phyloP scores from a whole-genome alignment of 805 yeast genomes.

The Pichia phayaonensis region DNA sequence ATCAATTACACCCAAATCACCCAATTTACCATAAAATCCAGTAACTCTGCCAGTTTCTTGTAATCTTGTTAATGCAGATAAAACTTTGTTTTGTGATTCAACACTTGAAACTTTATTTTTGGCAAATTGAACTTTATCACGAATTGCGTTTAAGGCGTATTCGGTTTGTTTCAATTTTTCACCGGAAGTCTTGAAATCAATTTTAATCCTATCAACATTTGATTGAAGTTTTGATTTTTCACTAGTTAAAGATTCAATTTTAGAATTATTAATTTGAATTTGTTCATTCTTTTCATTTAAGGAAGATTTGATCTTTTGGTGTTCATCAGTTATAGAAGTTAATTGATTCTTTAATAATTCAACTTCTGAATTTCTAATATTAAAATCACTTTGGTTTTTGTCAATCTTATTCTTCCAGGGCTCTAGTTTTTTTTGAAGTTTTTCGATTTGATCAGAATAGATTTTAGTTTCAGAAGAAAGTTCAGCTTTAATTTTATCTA shows the following conservation, averaged over 20 bases:
- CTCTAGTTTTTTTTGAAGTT: constrained; percentile 56
- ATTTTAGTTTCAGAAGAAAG: constrained; percentile 69
- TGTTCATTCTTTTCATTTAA: constrained; percentile 28
- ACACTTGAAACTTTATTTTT: constrained; percentile 44
- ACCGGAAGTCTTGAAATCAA: constrained; percentile 45
- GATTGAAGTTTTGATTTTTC: constrained; percentile 42
- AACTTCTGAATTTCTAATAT: constrained; percentile 59
- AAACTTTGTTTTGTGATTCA: constrained; percentile 67
- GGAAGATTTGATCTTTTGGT: constrained; percentile 33
- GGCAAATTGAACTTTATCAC: constrained; percentile 66
- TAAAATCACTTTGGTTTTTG: constrained; percentile 53
- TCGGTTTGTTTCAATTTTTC: constrained; percentile 47
- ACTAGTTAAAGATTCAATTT: constrained; percentile 36
- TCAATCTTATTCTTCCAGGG: constrained; percentile 76
- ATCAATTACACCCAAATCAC: constrained; percentile 88
- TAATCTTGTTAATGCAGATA: constrained; percentile 58
- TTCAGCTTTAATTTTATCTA: constrained; percentile 56
- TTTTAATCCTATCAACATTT: constrained; percentile 53
- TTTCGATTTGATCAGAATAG: constrained; percentile 57
- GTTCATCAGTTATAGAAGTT: constrained; percentile 35
- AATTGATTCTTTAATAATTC: constrained; percentile 46
- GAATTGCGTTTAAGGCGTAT: constrained; percentile 39
- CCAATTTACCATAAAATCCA: constrained; percentile 87
- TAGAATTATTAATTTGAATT: constrained; percentile 41
- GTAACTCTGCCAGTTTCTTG: constrained; percentile 72